Evolutionary conservation across 495 filamentous ascomycete genomes (phyloP), one percentile per base, ranked within the genome.

Genomic region (Penicillium canariense): DNA sequence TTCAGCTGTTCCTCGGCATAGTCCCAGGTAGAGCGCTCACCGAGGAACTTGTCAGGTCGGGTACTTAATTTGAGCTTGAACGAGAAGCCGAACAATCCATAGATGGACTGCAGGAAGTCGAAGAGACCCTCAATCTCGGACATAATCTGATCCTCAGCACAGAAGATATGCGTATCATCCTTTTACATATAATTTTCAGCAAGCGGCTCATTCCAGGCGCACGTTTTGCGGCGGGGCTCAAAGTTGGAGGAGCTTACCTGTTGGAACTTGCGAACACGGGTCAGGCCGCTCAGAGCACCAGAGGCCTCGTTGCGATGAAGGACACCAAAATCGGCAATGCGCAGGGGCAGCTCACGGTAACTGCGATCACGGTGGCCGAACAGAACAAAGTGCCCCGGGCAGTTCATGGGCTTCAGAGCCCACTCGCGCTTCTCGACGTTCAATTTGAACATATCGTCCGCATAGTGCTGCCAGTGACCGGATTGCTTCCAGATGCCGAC

Each of bases 61-160:
- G 94, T 98, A 35, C 91, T 96, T 4, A 98, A 82, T 75, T 96
- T 96, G 60, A 98, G 71, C 76, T 91, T 94, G 81, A 97, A 97
- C n/a, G 85, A 86, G 64, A 97, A 96, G 3, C 91, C 94, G 57
- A 97, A 86, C 23, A 92, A 79, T 11, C 92, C 91, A 61, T 97
- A 97, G 51, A 97, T 85, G 17, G 78, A 76, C 52, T 82, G 72
- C 48, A 98, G 73, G 65, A 97, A 96, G 62, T 96, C 90, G 61
- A 98, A 97, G 0, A 96, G 77, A 23, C 84, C 90, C 27, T 84
- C 81, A 27, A 98, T 90, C 65, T 98, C 94, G 18, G 86, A 77
- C 48, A 78, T 81, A 68, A 97, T 89, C 77, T 90, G 87, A 42
- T 90, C 87, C 55, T 88, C 78, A 5, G 82, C 86, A 69, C 89